Evolutionary conservation across 1,284 basidiomycete genomes (phyloP).

Genomic region (Moesziomyces globuligerus): DNA sequence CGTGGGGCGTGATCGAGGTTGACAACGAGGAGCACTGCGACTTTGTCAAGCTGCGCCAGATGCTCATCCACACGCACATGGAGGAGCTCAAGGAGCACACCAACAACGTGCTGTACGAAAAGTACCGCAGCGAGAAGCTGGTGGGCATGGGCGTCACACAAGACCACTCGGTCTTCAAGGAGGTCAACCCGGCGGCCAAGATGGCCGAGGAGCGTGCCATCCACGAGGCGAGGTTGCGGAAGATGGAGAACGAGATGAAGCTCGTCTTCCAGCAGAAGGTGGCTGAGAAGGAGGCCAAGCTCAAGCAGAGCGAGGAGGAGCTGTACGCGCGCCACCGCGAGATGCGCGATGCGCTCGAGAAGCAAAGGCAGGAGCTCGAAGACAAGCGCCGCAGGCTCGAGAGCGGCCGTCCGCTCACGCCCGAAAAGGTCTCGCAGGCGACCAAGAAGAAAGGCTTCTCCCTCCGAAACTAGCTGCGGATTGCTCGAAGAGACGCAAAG

Average conservation of each 20-base stretch:
- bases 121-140: slow-evolving; percentile 64
- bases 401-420: slow-evolving; percentile 76
- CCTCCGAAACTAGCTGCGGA: slow-evolving; percentile 47
- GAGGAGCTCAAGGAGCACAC: slow-evolving; percentile 67
- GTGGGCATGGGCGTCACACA: slow-evolving; percentile 63
- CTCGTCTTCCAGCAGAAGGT: slow-evolving; percentile 67
- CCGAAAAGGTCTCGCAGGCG: slow-evolving; percentile 77
- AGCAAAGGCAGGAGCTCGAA: slow-evolving; percentile 92
- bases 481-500: not conserved
- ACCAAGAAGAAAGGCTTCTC: slow-evolving; percentile 63
- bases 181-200: slow-evolving; percentile 63
- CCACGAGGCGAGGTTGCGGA: slow-evolving; percentile 66
- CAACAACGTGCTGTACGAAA: slow-evolving; percentile 63
- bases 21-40: slow-evolving; percentile 67
- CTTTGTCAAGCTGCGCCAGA: slow-evolving; percentile 67
- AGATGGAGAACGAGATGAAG: slow-evolving; percentile 68
- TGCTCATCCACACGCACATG: slow-evolving; percentile 67
- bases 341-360: slow-evolving; percentile 76
- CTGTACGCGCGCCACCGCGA: slow-evolving; percentile 66
- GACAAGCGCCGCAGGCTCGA: slow-evolving; percentile 96
- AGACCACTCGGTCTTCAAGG: slow-evolving; percentile 65
- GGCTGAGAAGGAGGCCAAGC: slow-evolving; percentile 67
- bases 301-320: slow-evolving; percentile 67
- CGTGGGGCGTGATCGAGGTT: slow-evolving; percentile 66
- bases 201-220: slow-evolving; percentile 66